These are phyloP conservation scores for Arachnopeziza araneosa DNA, from an alignment of 2,329 filamentous ascomycete species.

Conservation along the genomic window DNA sequence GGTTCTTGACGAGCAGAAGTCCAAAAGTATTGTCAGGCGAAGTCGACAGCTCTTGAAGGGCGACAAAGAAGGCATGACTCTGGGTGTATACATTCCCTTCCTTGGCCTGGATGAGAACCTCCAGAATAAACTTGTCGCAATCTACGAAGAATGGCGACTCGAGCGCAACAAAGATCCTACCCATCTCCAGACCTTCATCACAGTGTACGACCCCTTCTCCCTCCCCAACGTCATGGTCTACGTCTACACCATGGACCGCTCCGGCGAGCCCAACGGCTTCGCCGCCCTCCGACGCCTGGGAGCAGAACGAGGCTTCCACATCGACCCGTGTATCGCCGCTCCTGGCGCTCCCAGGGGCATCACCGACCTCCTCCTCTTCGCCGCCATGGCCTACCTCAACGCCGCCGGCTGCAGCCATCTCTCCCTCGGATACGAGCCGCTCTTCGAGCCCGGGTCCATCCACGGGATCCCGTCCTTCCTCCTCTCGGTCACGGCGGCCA, in stretches of 20 bases:
- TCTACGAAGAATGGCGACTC: constrained; percentile 36
- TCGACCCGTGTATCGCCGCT: constrained; percentile 31
- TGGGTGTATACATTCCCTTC: constrained; percentile 33
- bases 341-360: constrained; percentile 33
- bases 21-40: constrained; percentile 34
- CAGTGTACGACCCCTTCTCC: constrained; percentile 36
- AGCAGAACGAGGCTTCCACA: constrained; percentile 34
- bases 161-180: constrained; percentile 28
- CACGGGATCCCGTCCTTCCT: constrained; percentile 25
- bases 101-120: constrained; percentile 28
- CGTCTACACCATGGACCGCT: constrained; percentile 32
- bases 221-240: constrained; percentile 36
- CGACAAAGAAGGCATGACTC: constrained; percentile 30
- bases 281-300: constrained; percentile 35
- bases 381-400: constrained; percentile 34
- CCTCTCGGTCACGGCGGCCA: neutral
- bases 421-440: constrained; percentile 36
- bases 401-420: constrained; percentile 32
- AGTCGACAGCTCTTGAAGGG: constrained; percentile 34
- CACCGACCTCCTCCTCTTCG: constrained; percentile 34
- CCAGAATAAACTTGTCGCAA: constrained; percentile 29
- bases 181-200: constrained; percentile 35
- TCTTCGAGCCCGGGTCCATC: constrained; percentile 30
- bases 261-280: constrained; percentile 32
- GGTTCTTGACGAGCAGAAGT: constrained; percentile 31